A percentile compares a stretch with the other conserved stretches of the same genome.
phyloP scores from a whole-genome alignment of 192 early-diverging fungal species.

The Gryganskiella cystojenkinii region DNA sequence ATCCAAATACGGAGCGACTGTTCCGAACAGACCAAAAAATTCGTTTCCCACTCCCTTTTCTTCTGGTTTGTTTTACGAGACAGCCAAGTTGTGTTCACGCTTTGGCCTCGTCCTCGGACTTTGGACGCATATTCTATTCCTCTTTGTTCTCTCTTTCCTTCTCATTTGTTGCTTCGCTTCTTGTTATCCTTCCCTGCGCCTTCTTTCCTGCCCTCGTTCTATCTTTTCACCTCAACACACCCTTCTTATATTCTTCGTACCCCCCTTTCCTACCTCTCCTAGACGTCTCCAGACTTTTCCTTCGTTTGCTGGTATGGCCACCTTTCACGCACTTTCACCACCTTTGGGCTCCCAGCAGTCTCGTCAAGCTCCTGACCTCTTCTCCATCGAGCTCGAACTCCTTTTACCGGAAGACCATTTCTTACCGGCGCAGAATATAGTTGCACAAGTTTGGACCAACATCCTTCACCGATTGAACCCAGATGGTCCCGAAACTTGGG shows the following conservation, averaged over 20 bases:
- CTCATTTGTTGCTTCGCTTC: no score
- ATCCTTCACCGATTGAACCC: conserved; percentile 38
- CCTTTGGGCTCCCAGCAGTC: conserved; percentile 34
- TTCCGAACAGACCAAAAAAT: background rate
- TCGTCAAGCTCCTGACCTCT: conserved; percentile 27
- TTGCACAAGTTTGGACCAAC: conserved; percentile 49
- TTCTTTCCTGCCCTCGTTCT: background rate
- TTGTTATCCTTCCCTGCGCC: background rate
- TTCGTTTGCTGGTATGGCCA: no score
- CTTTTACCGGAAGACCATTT: conserved; percentile 38
- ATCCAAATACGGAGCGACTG: conserved; percentile 1
- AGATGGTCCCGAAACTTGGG: conserved; percentile 40
- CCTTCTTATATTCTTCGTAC: background rate
- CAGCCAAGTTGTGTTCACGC: background rate
- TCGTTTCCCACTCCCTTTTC: conserved; percentile 1
- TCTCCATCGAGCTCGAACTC: conserved; percentile 40
- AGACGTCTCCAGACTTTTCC: no score
- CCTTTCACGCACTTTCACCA: conserved; percentile 37
- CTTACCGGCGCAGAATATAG: conserved; percentile 33
- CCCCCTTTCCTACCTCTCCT: background rate
- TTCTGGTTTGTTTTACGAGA: background rate
- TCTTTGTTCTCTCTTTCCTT: background rate
- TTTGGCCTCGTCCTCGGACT: background rate
- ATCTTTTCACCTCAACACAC: background rate
- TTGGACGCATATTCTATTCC: background rate